A percentile compares a stretch with the other conserved stretches of the same genome.
Conservation (phyloP, 139 green algal genomes). For the Chlorella sp. region DNA sequence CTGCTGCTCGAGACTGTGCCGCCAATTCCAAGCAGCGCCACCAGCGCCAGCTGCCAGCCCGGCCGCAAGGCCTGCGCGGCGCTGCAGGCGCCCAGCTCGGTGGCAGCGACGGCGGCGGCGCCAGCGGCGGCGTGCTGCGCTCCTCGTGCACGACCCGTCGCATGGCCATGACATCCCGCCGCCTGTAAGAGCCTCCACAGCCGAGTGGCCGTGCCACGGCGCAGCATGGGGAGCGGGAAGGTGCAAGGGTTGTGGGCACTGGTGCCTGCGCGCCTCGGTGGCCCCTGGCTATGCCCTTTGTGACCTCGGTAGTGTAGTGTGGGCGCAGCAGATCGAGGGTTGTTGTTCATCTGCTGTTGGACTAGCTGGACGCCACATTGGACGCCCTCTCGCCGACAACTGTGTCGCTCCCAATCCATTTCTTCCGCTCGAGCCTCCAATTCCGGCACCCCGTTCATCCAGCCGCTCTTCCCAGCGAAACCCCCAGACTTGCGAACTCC, state of each 20-base stretch:
- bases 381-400: too few relatives aligned
- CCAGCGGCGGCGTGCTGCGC: neutral
- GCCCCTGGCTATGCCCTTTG: too few relatives aligned
- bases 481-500: neutral
- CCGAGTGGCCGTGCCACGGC: neutral
- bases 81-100: neutral
- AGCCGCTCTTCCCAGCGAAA: neutral
- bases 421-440: too few relatives aligned
- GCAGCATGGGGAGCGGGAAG: neutral
- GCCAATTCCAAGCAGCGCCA: neutral
- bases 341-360: too few relatives aligned
- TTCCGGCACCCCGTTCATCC: neutral
- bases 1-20: neutral
- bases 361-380: too few relatives aligned
- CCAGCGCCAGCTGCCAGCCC: constrained; percentile 28
- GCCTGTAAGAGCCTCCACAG: neutral
- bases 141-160: neutral
- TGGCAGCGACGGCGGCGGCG: neutral
- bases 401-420: too few relatives aligned
- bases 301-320: too few relatives aligned
- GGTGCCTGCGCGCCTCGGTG: too few relatives aligned
- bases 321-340: too few relatives aligned
- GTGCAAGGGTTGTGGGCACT: neutral
- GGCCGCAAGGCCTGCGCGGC: neutral
- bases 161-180: neutral